Base-by-base conservation (phyloP, 495 filamentous ascomycete species). In the Podospora didyma region DNA sequence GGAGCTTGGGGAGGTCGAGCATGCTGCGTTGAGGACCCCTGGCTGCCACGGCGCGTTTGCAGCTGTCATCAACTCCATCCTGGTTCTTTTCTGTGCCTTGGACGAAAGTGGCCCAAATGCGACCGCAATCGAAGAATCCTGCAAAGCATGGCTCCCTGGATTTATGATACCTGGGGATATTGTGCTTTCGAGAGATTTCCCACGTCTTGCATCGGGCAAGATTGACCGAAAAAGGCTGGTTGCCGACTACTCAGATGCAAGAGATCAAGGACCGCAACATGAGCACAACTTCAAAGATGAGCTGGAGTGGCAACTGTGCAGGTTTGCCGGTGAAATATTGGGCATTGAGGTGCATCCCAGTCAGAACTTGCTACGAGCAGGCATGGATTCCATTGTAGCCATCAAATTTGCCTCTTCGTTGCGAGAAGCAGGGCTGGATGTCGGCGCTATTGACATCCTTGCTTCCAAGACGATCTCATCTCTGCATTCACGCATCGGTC, bases 1-100 rank as follows among this genome's bases (percentile, higher is more conserved):
- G 24, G 90, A 96, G 61, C 82, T 96, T 1, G 90, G 89, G 1
- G 90, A 95, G 64, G 78, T 94, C 12, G 91, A 96, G 62, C 81
- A 89, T 53, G 83, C 82, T 16, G 77, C 87, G 5, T 68, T 82
- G 50, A 77, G 79, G 58, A 72, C 81, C 1, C 64, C 74, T 1
- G 78, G 76, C 5, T 79, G 77, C 16, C 75, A 78, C 51, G 76
- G 73, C 47, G 83, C 81, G 6, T 77, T 86, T 39, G 86, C 81
- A 4, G 75, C 79, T 16, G 80, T 94, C 1, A 72, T 87, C 37
- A 70, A 73, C 3, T 78, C 81, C 3, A 78, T 75, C 7, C 67
- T 94, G 23, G 79, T 93, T 31, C 81, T 83, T 3, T 94, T 89
- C 66, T 87, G 86, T 39, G 76, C 87, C 4, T 68, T 75, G 0